Evolutionary conservation across 1,139 yeast species (phyloP).

Genomic region (Nakaseomyces kungkrabaensis): DNA sequence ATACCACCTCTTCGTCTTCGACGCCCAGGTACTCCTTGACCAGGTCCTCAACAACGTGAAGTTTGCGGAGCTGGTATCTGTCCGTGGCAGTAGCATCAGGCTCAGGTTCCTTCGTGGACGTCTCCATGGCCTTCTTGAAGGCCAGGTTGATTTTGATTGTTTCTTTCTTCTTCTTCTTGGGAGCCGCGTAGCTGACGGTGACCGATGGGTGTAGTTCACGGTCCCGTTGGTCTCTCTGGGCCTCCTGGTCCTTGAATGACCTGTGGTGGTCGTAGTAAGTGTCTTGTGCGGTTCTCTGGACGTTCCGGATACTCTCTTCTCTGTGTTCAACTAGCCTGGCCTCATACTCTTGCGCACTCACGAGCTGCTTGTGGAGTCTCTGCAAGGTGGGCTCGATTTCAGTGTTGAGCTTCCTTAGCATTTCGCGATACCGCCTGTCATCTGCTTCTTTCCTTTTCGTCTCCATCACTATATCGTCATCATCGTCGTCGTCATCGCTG

Average conservation of each 20-base stretch:
- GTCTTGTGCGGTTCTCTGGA: constrained; percentile 18
- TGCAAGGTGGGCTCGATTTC: constrained; percentile 19
- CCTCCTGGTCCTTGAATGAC: constrained; percentile 11
- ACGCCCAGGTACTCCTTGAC: constrained; percentile 28
- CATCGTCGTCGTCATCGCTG: constrained; percentile 15
- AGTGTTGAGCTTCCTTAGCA: constrained; percentile 13
- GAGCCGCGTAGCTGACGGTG: neutral
- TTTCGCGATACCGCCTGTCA: constrained; percentile 14
- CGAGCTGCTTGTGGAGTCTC: constrained; percentile 15
- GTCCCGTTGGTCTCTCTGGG: constrained; percentile 15
- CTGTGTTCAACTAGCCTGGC: constrained; percentile 10
- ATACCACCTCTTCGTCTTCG: constrained; percentile 27
- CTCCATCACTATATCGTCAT: too few species aligned
- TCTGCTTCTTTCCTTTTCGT: too few species aligned
- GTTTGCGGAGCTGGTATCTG: constrained; percentile 12
- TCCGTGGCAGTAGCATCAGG: neutral
- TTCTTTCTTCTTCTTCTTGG: neutral
- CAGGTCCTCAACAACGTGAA: constrained; percentile 22
- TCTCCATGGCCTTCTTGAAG: constrained; percentile 15
- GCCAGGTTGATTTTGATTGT: constrained; percentile 15
- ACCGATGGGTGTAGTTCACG: constrained; percentile 9
- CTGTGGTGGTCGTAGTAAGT: constrained; percentile 24
- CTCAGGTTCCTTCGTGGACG: neutral
- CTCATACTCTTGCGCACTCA: constrained; percentile 19
- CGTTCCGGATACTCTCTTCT: constrained; percentile 18